phyloP scores from a whole-genome alignment of 1,284 basidiomycete genomes.

The Phylloboletellus chloephorus region DNA sequence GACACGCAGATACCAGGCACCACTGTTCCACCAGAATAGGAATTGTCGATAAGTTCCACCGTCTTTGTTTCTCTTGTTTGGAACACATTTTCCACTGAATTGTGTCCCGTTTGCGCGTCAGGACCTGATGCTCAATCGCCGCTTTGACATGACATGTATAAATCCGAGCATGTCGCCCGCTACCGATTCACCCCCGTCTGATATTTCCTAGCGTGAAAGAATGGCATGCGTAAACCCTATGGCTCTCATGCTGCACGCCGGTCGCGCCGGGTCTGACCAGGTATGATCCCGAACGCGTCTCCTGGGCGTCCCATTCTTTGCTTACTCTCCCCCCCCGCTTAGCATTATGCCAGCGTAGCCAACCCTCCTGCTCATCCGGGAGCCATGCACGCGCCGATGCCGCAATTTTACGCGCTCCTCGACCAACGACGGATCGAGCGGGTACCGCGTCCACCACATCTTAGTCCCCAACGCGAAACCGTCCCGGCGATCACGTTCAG shows the following conservation, averaged over 20 bases:
- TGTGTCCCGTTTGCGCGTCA: too few relatives aligned
- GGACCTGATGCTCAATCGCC: too few relatives aligned
- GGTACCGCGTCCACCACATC: slow-evolving; percentile 11
- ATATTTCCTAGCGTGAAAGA: background rate
- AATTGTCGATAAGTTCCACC: too few relatives aligned
- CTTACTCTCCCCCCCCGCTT: background rate
- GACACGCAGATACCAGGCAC: too few relatives aligned
- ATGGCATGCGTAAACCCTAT: slow-evolving; percentile 7
- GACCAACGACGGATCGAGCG: slow-evolving; percentile 8
- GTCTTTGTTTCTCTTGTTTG: too few relatives aligned
- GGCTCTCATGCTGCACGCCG: background rate
- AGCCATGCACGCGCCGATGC: slow-evolving; percentile 7
- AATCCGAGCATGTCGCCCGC: background rate
- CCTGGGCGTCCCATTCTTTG: background rate
- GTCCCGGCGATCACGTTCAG: slow-evolving; percentile 12
- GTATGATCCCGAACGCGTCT: background rate
- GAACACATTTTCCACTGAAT: too few relatives aligned
- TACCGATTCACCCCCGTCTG: background rate
- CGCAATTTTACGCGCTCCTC: background rate
- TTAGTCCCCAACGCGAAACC: slow-evolving; percentile 4
- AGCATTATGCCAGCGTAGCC: slow-evolving; percentile 6
- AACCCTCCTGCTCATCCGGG: slow-evolving; percentile 13
- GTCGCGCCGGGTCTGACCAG: slow-evolving; percentile 4
- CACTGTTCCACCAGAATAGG: too few relatives aligned
- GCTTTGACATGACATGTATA: background rate